Percentiles rank a stretch among this genome's conserved stretches.
Evolutionary conservation across 2,329 filamentous ascomycete genomes (phyloP).

Genomic region (Hymenoscyphus fructigenus): DNA sequence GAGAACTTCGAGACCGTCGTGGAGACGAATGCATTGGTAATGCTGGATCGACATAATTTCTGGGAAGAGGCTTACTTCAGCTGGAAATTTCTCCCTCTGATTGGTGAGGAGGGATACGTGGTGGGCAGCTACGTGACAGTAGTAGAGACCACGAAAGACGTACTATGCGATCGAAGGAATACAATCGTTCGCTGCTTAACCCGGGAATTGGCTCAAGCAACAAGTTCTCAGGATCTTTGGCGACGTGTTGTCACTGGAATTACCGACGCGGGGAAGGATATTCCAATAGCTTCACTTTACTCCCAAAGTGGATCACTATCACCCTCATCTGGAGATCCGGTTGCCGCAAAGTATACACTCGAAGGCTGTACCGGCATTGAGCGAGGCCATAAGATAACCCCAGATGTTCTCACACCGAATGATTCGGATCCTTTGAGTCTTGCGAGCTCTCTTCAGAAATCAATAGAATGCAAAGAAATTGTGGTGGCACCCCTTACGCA

Average conservation of each 20-base stretch:
- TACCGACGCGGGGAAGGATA: conserved; percentile 29
- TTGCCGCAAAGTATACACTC: conserved; percentile 10
- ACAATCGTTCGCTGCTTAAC: conserved; percentile 39
- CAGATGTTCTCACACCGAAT: conserved; percentile 12
- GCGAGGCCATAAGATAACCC: conserved; percentile 13
- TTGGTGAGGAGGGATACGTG: conserved; percentile 37
- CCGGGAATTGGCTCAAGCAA: conserved; percentile 31
- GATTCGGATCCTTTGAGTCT: conserved; percentile 9
- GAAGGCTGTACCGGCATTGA: conserved; percentile 21
- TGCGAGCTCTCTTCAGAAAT: conserved; percentile 9
- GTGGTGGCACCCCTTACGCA: conserved; percentile 34
- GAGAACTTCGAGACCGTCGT: conserved; percentile 28
- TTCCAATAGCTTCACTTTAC: conserved; percentile 36
- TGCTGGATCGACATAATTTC: conserved; percentile 36
- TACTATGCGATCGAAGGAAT: conserved; percentile 38
- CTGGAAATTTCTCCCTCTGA: conserved; percentile 44
- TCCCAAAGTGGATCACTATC: conserved; percentile 15
- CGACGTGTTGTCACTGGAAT: conserved; percentile 24
- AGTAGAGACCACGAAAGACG: conserved; percentile 40
- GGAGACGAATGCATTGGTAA: conserved; percentile 30
- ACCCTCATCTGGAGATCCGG: not conserved
- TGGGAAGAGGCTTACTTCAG: conserved; percentile 39
- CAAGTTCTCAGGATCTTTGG: conserved; percentile 38
- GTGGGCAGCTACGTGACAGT: conserved; percentile 23
- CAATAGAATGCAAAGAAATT: conserved; percentile 9